Percentiles rank a stretch among this genome's conserved stretches.
Conservation (phyloP, 1,139 yeast genomes). For the Magnusiomyces fungicola region DNA sequence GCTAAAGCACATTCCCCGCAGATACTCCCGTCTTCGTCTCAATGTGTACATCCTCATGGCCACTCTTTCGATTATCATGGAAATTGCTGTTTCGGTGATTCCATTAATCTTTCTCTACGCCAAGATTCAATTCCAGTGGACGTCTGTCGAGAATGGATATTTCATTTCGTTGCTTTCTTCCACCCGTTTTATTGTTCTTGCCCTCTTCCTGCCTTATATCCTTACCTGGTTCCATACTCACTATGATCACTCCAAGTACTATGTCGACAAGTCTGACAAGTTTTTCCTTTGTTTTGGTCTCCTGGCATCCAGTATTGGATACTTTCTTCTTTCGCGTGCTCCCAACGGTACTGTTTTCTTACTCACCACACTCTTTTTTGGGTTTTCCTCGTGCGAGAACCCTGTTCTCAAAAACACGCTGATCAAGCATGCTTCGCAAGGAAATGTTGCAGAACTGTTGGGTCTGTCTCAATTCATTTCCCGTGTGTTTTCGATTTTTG, state of each 20-base stretch:
- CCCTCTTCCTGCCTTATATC: conserved; percentile 39
- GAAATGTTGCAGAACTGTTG: conserved; percentile 29
- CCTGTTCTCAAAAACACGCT: conserved; percentile 47
- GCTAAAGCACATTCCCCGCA: conserved; percentile 34
- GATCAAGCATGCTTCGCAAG: conserved; percentile 42
- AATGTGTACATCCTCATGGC: conserved; percentile 42
- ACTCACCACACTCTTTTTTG: conserved; percentile 44
- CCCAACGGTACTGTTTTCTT: conserved; percentile 29
- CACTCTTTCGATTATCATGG: conserved; percentile 41
- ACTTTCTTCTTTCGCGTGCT: conserved; percentile 35
- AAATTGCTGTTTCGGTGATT: conserved; percentile 33
- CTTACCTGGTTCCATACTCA: conserved; percentile 34
- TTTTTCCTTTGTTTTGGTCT: conserved; percentile 38
- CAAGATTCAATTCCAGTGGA: conserved; percentile 53
- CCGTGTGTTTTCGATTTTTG: conserved; percentile 23
- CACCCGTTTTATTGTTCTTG: conserved; percentile 38
- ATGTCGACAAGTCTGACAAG: conserved; percentile 51
- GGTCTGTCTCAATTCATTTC: conserved; percentile 30
- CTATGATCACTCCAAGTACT: conserved; percentile 21
- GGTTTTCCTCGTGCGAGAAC: conserved; percentile 19
- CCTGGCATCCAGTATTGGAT: conserved; percentile 39
- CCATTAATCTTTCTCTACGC: conserved; percentile 51
- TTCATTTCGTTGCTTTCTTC: conserved; percentile 50
- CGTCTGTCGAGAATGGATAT: conserved; percentile 50
- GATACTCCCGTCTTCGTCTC: conserved; percentile 35